A percentile compares a stretch with the other conserved stretches of the same genome.
Evolutionary conservation across 2,329 filamentous ascomycete species (phyloP).

Genomic region (Aureobasidium sp.): DNA sequence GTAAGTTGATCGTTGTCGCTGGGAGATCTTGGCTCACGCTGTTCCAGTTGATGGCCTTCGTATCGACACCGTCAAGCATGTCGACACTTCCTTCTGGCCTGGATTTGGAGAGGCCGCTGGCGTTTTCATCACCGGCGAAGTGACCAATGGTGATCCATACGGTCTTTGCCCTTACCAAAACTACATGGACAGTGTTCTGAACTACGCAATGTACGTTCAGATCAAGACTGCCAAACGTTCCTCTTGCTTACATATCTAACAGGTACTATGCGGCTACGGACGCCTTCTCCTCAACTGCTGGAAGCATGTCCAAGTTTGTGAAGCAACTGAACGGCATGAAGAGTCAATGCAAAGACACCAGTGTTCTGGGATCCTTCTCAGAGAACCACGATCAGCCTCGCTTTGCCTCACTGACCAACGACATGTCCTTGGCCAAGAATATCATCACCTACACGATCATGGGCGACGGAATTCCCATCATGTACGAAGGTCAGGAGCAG

Average conservation of each 20-base stretch:
- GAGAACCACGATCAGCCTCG: constrained; percentile 33
- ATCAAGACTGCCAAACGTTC: not conserved
- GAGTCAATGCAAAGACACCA: constrained; percentile 29
- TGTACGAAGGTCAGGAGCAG: constrained; percentile 61
- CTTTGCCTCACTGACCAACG: constrained; percentile 40
- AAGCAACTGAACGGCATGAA: constrained; percentile 25
- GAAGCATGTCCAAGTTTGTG: constrained; percentile 31
- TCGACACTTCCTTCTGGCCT: constrained; percentile 34
- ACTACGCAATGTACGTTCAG: constrained; percentile 33
- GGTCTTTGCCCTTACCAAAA: constrained; percentile 36
- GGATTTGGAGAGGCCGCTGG: constrained; percentile 27
- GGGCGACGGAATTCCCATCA: constrained; percentile 52
- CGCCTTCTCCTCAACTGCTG: constrained; percentile 29
- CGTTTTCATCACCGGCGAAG: constrained; percentile 41
- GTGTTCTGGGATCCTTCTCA: constrained; percentile 31
- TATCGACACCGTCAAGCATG: constrained; percentile 41
- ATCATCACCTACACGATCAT: constrained; percentile 54
- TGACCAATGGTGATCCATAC: constrained; percentile 29
- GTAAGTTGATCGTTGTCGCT: not conserved
- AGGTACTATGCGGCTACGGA: constrained; percentile 30
- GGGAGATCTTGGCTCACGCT: not conserved
- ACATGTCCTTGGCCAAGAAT: constrained; percentile 51
- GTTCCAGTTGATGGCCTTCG: constrained; percentile 41
- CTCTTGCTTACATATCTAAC: constrained; percentile 18
- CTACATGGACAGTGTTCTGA: constrained; percentile 37